Conservation (phyloP, 768 basidiomycete genomes). For the Exidia glandulosa region DNA sequence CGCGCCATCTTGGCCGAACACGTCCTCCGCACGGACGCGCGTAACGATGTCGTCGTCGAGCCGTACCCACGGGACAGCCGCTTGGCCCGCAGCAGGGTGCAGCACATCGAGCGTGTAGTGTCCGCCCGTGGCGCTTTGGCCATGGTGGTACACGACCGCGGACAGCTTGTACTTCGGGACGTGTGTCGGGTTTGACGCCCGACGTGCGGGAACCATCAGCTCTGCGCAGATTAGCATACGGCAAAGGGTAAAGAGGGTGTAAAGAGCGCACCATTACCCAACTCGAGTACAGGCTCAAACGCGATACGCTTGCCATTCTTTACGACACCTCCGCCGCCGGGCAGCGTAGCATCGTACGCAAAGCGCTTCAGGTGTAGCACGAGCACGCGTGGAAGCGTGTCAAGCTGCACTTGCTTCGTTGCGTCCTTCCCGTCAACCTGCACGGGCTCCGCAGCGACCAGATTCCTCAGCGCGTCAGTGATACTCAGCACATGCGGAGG, state of each 20-base stretch:
- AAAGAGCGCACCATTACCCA: slow-evolving; percentile 48
- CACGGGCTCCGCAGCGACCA: slow-evolving; percentile 71
- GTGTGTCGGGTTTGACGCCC: slow-evolving; percentile 32
- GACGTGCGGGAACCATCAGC: slow-evolving; percentile 44
- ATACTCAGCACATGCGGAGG: slow-evolving; percentile 66
- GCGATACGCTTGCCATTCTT: slow-evolving; percentile 77
- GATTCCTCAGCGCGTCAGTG: slow-evolving; percentile 68
- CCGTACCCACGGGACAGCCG: slow-evolving; percentile 74
- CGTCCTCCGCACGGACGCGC: slow-evolving; percentile 60
- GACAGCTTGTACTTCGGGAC: slow-evolving; percentile 73
- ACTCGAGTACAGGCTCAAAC: slow-evolving; percentile 67
- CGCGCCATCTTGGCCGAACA: slow-evolving; percentile 42
- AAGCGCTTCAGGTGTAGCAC: slow-evolving; percentile 89
- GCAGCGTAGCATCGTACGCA: slow-evolving; percentile 61
- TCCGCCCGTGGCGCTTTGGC: slow-evolving; percentile 78
- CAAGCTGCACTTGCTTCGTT: slow-evolving; percentile 61
- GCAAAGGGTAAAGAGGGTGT: background rate
- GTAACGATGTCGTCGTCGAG: slow-evolving; percentile 88
- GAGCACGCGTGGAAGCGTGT: slow-evolving; percentile 71
- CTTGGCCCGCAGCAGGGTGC: slow-evolving; percentile 43
- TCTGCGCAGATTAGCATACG: slow-evolving; percentile 26
- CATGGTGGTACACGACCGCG: slow-evolving; percentile 87
- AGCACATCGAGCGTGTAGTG: slow-evolving; percentile 92
- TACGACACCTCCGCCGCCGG: slow-evolving; percentile 49
- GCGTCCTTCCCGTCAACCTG: slow-evolving; percentile 61